phyloP scores from a whole-genome alignment of 148 eudicot genomes.

The Limonium bicolor region DNA sequence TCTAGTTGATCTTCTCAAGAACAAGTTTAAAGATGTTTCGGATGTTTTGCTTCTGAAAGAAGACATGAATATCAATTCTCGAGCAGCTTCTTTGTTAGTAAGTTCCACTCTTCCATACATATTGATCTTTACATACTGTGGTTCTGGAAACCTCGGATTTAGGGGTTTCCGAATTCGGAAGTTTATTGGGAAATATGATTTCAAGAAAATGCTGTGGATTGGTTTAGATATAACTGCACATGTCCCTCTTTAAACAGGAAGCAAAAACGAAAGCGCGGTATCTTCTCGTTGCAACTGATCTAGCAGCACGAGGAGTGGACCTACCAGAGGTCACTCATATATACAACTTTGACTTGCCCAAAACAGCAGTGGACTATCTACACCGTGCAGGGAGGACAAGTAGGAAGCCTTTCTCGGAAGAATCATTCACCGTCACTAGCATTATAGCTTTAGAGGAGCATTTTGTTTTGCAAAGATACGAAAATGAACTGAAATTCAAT shows the following conservation, averaged over 20 bases:
- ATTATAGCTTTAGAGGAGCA: constrained; percentile 58
- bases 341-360: constrained; percentile 87
- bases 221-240: too few species aligned
- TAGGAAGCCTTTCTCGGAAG: constrained; percentile 82
- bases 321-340: constrained; percentile 91
- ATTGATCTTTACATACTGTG: too few species aligned
- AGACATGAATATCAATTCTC: constrained; percentile 69
- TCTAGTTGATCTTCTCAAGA: constrained; percentile 50
- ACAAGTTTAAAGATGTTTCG: constrained; percentile 26
- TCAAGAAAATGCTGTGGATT: too few species aligned
- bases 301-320: constrained; percentile 93
- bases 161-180: too few species aligned
- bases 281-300: constrained; percentile 84
- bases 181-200: too few species aligned
- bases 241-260: constrained; percentile 28
- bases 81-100: constrained; percentile 59
- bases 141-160: too few species aligned
- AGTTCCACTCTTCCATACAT: constrained; percentile 9
- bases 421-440: constrained; percentile 53
- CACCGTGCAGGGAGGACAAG: constrained; percentile 97
- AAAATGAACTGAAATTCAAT: constrained; percentile 63
- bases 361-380: constrained; percentile 70
- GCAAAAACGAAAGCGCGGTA: constrained; percentile 40
- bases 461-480: constrained; percentile 66
- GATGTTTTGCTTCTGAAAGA: constrained; percentile 67